Conservation (phyloP, 2,329 filamentous ascomycete species). For the Ophiocordyceps polyrhachis-furcata region DNA sequence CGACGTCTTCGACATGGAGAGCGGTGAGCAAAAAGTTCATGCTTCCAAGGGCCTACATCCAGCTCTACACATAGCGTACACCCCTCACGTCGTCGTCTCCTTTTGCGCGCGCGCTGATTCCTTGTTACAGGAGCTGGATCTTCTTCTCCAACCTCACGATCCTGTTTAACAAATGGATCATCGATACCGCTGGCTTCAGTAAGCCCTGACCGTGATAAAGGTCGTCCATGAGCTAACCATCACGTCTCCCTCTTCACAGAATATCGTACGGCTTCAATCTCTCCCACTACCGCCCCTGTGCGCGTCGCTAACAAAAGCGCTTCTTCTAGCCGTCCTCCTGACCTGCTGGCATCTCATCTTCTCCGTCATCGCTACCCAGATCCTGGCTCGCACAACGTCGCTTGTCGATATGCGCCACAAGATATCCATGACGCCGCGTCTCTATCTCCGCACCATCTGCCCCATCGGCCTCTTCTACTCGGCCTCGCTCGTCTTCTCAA, state of each 20-base stretch:
- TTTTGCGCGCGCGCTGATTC: background rate
- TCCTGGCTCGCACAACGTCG: constrained; percentile 43
- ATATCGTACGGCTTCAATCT: constrained; percentile 7
- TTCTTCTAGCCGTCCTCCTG: constrained; percentile 30
- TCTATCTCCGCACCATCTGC: constrained; percentile 44
- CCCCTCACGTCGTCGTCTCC: constrained; percentile 1
- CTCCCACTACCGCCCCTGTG: background rate
- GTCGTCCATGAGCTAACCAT: background rate
- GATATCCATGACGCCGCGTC: constrained; percentile 38
- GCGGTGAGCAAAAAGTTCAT: constrained; percentile 10
- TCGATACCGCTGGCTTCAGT: constrained; percentile 60
- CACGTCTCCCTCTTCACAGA: constrained; percentile 1
- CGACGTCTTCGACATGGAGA: constrained; percentile 4
- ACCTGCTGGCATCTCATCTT: constrained; percentile 52
- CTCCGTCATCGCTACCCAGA: constrained; percentile 45
- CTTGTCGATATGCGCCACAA: constrained; percentile 44
- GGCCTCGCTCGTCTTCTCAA: constrained; percentile 46
- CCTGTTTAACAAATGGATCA: constrained; percentile 82
- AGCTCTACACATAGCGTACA: constrained; percentile 15
- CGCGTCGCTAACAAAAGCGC: background rate
- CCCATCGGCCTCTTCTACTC: constrained; percentile 50
- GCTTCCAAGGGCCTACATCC: constrained; percentile 11
- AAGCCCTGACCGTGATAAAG: constrained; percentile 9
- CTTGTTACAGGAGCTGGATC: constrained; percentile 48
- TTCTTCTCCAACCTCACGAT: constrained; percentile 71